Evolutionary conservation across 179 eudicot genomes (phyloP).

Genomic region (Heliamphora pulchella): DNA sequence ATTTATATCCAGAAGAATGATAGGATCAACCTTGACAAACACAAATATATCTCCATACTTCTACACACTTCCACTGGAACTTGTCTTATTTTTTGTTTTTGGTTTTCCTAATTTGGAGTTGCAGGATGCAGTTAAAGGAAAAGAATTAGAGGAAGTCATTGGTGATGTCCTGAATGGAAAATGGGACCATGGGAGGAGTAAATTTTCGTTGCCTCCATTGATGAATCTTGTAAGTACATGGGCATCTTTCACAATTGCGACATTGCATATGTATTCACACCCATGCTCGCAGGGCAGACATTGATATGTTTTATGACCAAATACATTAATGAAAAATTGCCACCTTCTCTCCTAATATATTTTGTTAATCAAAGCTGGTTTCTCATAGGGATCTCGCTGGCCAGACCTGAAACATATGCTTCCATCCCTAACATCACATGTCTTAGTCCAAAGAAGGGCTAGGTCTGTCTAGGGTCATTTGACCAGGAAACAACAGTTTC

Average conservation of each 20-base stretch:
- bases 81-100: background rate
- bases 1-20: background rate
- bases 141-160: constrained; percentile 53
- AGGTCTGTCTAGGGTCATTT: too few species aligned
- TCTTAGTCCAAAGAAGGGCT: too few species aligned
- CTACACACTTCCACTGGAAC: background rate
- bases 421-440: background rate
- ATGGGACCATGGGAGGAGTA: constrained; percentile 91
- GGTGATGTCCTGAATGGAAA: constrained; percentile 58
- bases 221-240: constrained; percentile 73
- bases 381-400: background rate
- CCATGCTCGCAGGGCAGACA: background rate
- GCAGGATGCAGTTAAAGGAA: constrained; percentile 54
- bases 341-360: background rate
- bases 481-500: too few species aligned
- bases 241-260: background rate
- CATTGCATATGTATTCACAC: background rate
- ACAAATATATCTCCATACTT: background rate
- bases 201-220: constrained; percentile 74
- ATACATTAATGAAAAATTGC: background rate
- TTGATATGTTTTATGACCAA: background rate
- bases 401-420: background rate
- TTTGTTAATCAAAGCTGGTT: too few species aligned
- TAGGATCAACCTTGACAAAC: background rate
- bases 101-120: constrained; percentile 8